Conservation (phyloP, 2,329 filamentous ascomycete genomes). For the Rutstroemia sp. region DNA sequence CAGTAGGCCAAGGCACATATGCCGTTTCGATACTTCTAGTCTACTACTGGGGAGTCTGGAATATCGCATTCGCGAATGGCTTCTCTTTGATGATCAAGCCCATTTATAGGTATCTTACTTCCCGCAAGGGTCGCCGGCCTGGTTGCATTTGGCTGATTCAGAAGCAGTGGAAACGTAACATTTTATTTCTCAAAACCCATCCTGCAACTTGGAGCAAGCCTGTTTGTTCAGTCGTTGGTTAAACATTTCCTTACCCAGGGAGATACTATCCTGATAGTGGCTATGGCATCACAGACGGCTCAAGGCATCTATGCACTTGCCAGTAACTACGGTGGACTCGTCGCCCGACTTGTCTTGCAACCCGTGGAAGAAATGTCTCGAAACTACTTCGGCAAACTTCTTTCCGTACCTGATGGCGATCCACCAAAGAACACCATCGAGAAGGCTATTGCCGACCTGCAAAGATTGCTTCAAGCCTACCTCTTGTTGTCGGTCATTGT, state of each 20-base stretch:
- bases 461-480: conserved; percentile 64
- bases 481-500: conserved; percentile 63
- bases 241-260: conserved; percentile 94
- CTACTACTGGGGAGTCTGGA: conserved; percentile 57
- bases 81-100: conserved; percentile 61
- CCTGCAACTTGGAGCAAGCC: conserved; percentile 65
- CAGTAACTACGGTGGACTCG: conserved; percentile 85
- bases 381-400: conserved; percentile 78
- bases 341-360: conserved; percentile 86
- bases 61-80: conserved; percentile 45
- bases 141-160: conserved; percentile 2
- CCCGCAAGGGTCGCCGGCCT: neutral
- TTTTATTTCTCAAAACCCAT: conserved; percentile 59
- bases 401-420: conserved; percentile 36
- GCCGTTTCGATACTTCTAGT: conserved; percentile 59
- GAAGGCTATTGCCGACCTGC: conserved; percentile 46
- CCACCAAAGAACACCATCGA: conserved; percentile 27
- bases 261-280: conserved; percentile 79
- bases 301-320: conserved; percentile 91
- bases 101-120: conserved; percentile 26
- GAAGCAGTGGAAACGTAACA: conserved; percentile 17
- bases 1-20: conserved; percentile 76
- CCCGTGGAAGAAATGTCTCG: conserved; percentile 92
- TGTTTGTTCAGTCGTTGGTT: conserved; percentile 80
- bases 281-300: conserved; percentile 67